These are phyloP conservation scores for Articulospora tetracladia DNA, from an alignment of 495 filamentous ascomycete species.

Conservation along the genomic window DNA sequence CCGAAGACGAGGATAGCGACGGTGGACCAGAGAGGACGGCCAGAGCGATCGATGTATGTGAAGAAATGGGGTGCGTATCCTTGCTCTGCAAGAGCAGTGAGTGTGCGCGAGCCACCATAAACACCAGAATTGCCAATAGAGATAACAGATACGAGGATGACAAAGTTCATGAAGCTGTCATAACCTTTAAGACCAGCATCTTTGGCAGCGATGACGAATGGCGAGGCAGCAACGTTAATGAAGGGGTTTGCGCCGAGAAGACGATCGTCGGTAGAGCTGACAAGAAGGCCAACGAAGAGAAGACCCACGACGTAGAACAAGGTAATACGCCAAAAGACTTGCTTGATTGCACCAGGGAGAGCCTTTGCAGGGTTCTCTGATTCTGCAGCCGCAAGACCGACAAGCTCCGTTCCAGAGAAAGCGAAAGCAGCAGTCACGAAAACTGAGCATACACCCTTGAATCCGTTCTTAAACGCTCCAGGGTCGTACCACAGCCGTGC, in stretches of 20 bases:
- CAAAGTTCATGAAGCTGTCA: slow-evolving; percentile 69
- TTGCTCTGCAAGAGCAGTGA: slow-evolving; percentile 59
- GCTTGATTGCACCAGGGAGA: slow-evolving; percentile 64
- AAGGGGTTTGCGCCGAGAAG: slow-evolving; percentile 47
- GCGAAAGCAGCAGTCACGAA: slow-evolving; percentile 75
- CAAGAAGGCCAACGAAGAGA: slow-evolving; percentile 68
- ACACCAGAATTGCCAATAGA: slow-evolving; percentile 64
- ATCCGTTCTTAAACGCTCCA: slow-evolving; percentile 67
- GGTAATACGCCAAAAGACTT: slow-evolving; percentile 71
- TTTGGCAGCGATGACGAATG: slow-evolving; percentile 69
- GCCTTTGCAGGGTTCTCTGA: slow-evolving; percentile 59
- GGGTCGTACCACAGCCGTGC: slow-evolving; percentile 63
- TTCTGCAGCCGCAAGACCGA: slow-evolving; percentile 71
- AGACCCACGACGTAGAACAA: slow-evolving; percentile 68
- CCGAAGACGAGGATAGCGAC: slow-evolving; percentile 43
- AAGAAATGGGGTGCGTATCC: slow-evolving; percentile 55
- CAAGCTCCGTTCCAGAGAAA: slow-evolving; percentile 68
- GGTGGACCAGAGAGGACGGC: slow-evolving; percentile 52
- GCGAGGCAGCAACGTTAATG: slow-evolving; percentile 57
- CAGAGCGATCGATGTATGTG: slow-evolving; percentile 53
- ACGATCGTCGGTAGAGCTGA: slow-evolving; percentile 49
- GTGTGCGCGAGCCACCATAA: slow-evolving; percentile 64
- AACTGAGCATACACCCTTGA: slow-evolving; percentile 67
- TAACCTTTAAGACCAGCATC: slow-evolving; percentile 62
- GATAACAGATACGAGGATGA: slow-evolving; percentile 69